Evolutionary conservation across 139 green algal species (phyloP).

Genomic region (Ettlia oleoabundans): DNA sequence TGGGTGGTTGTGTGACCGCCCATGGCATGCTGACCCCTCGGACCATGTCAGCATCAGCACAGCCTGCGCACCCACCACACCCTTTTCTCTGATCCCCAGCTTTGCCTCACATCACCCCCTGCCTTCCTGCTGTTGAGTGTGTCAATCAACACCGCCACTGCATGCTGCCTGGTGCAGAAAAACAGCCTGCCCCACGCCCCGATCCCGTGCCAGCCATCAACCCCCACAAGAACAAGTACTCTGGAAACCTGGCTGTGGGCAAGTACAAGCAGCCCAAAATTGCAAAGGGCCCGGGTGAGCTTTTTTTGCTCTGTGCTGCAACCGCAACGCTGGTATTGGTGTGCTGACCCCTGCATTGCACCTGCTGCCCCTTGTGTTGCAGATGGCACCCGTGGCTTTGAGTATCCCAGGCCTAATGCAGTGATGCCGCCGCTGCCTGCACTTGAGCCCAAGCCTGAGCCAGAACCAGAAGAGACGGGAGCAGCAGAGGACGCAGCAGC

Average conservation of each 20-base stretch:
- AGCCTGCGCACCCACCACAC: too few relatives aligned
- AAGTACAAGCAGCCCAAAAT: slow-evolving; percentile 19
- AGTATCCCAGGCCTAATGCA: neutral
- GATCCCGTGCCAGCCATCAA: slow-evolving; percentile 21
- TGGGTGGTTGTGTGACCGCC: too few relatives aligned
- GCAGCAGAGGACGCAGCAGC: neutral
- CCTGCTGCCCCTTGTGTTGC: neutral
- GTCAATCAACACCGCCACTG: neutral
- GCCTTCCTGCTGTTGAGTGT: too few relatives aligned
- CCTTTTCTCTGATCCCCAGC: too few relatives aligned
- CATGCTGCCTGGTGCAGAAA: neutral
- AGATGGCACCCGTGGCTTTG: slow-evolving; percentile 24
- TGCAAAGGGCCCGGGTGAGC: slow-evolving; percentile 16
- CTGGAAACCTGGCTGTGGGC: slow-evolving; percentile 23
- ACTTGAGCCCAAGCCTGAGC: slow-evolving; percentile 7
- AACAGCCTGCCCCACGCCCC: slow-evolving; percentile 1
- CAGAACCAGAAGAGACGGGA: neutral
- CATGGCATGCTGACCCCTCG: too few relatives aligned
- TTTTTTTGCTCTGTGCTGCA: too few relatives aligned
- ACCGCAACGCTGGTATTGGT: too few relatives aligned
- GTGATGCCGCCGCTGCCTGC: slow-evolving; percentile 20
- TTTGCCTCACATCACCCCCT: too few relatives aligned
- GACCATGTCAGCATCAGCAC: too few relatives aligned
- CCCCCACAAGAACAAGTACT: slow-evolving; percentile 28
- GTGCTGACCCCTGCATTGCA: neutral